A percentile compares a stretch with the other conserved stretches of the same genome.
phyloP scores from a whole-genome alignment of 768 basidiomycete genomes.

The Suillus plorans region DNA sequence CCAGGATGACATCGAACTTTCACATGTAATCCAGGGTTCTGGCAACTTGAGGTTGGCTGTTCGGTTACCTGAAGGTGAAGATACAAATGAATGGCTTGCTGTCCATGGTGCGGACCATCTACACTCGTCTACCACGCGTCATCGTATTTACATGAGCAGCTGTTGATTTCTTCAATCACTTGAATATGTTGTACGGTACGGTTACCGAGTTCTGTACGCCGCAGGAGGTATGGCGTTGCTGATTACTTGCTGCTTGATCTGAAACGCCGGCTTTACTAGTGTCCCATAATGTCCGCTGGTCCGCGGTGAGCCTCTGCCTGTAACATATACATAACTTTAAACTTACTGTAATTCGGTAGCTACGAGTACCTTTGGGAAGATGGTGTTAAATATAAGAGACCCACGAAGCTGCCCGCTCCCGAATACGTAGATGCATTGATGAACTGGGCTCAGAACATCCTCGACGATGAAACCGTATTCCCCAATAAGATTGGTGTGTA shows the following conservation, averaged over 20 bases:
- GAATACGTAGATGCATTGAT: slow-evolving; percentile 98
- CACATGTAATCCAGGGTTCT: slow-evolving; percentile 62
- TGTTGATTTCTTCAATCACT: slow-evolving; percentile 99
- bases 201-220: slow-evolving; percentile 97
- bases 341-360: slow-evolving; percentile 38
- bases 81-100: slow-evolving; percentile 98
- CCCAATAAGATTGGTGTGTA: slow-evolving; percentile 88
- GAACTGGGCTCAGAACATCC: slow-evolving; percentile 94
- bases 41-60: slow-evolving; percentile 94
- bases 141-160: slow-evolving; percentile 46
- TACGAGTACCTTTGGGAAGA: slow-evolving; percentile 97
- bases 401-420: slow-evolving; percentile 92
- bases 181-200: slow-evolving; percentile 99
- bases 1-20: not conserved
- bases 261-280: slow-evolving; percentile 42
- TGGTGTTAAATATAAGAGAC: slow-evolving; percentile 80
- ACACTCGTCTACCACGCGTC: not conserved
- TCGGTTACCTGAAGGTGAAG: slow-evolving; percentile 94
- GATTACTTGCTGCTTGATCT: slow-evolving; percentile 9
- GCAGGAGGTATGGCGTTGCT: slow-evolving; percentile 64
- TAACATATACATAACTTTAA: not conserved
- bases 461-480: slow-evolving; percentile 92
- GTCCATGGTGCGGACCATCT: slow-evolving; percentile 75
- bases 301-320: slow-evolving; percentile 60
- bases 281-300: slow-evolving; percentile 96